phyloP scores from a whole-genome alignment of 495 filamentous ascomycete species.

The Bombardia bombarda region DNA sequence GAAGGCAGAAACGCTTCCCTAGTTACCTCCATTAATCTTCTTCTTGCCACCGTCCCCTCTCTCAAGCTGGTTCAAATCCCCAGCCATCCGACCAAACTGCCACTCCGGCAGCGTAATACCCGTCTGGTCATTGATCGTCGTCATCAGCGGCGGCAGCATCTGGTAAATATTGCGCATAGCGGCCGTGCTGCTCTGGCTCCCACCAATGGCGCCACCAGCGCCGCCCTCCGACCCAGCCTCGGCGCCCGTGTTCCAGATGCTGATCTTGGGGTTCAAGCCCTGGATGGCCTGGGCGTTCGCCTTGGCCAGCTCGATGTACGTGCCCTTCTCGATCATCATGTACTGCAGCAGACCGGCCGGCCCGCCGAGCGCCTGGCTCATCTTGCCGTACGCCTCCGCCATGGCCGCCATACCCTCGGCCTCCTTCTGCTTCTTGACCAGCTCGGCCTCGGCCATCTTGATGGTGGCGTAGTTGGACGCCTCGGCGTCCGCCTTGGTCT shows the following conservation, averaged over 20 bases:
- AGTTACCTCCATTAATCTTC: too few relatives aligned
- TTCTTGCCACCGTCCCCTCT: neutral
- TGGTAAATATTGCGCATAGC: conserved; percentile 57
- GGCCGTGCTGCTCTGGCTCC: conserved; percentile 24
- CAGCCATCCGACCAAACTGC: conserved; percentile 47
- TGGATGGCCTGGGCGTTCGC: conserved; percentile 64
- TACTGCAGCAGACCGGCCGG: conserved; percentile 67
- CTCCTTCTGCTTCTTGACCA: conserved; percentile 56
- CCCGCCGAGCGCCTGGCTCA: conserved; percentile 65
- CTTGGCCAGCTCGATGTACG: conserved; percentile 56
- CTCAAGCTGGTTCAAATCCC: conserved; percentile 19
- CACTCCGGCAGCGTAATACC: conserved; percentile 68
- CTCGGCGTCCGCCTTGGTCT: conserved; percentile 31
- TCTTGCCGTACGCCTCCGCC: conserved; percentile 64
- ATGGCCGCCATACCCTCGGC: conserved; percentile 67
- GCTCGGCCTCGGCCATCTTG: conserved; percentile 56
- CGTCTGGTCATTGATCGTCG: conserved; percentile 77
- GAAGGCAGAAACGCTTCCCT: too few relatives aligned
- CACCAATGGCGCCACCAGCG: conserved; percentile 22
- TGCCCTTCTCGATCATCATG: conserved; percentile 67
- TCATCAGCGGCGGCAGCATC: conserved; percentile 67
- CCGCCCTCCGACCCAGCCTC: conserved; percentile 21
- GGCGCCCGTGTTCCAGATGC: conserved; percentile 72
- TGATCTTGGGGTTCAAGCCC: conserved; percentile 80
- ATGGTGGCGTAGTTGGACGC: conserved; percentile 33